Evolutionary conservation across 1,284 basidiomycete genomes (phyloP).

Genomic region (Leucoagaricus sp.): DNA sequence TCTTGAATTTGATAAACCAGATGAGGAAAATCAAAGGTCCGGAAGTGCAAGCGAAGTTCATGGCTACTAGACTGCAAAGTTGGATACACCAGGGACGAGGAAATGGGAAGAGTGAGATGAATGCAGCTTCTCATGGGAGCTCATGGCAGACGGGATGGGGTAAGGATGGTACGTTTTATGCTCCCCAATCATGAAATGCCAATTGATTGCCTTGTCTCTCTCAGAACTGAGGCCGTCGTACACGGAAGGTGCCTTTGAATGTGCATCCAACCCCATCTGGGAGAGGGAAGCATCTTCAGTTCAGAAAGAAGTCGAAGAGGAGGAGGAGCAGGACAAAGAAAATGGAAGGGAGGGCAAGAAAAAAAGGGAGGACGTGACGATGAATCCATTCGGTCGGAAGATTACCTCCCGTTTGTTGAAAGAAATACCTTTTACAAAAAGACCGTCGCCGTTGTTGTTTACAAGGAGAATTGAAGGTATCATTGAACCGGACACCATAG

Average conservation of each 20-base stretch:
- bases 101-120: no score
- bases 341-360: not conserved
- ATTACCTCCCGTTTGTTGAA: no score
- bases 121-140: not conserved
- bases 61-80: no score
- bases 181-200: no score
- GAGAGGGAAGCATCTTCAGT: not conserved
- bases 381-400: no score
- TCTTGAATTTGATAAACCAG: no score
- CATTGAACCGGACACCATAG: constrained; percentile 28
- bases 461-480: constrained; percentile 44
- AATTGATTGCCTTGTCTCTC: no score
- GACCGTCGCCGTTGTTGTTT: not conserved
- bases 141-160: not conserved
- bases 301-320: not conserved
- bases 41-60: no score
- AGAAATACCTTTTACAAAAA: not conserved
- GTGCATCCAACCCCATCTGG: no score
- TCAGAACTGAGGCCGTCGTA: not conserved
- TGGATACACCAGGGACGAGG: no score
- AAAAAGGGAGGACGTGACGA: not conserved
- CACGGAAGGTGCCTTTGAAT: no score
- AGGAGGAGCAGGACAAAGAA: not conserved
- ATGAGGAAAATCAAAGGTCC: no score
- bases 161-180: not conserved